These are phyloP conservation scores for Fusarium fujikuroi DNA, from an alignment of 2,329 filamentous ascomycete genomes.

Conservation along the genomic window DNA sequence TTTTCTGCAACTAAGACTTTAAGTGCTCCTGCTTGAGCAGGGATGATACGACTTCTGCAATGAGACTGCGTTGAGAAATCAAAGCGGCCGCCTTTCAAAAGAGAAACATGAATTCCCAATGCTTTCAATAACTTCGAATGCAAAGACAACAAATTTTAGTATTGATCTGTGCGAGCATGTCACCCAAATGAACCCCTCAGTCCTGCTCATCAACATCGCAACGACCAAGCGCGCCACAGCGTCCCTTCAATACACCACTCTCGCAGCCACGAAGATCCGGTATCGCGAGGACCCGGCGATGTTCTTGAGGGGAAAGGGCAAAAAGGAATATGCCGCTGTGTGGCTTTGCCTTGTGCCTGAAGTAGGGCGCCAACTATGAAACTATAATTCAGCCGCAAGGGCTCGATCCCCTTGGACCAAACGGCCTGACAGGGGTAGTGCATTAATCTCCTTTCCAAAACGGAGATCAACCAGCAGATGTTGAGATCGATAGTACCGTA, in stretches of 20 bases:
- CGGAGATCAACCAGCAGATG: slow-evolving; percentile 1
- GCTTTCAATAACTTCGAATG: rapidly evolving
- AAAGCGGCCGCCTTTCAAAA: neutral
- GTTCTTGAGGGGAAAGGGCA: too few species aligned
- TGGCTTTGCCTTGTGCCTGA: slow-evolving; percentile 21
- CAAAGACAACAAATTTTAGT: neutral
- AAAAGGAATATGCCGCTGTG: neutral
- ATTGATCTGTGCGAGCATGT: neutral
- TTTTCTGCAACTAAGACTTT: neutral
- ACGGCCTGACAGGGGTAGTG: neutral
- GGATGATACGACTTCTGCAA: neutral
- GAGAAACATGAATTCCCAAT: rapidly evolving
- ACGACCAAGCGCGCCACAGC: neutral
- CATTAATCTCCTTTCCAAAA: slow-evolving; percentile 12
- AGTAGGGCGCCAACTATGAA: slow-evolving; percentile 10
- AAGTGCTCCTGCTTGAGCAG: neutral
- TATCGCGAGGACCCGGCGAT: neutral
- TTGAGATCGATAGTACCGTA: neutral
- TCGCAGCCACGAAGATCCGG: neutral
- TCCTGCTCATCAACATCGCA: neutral
- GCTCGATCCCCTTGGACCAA: neutral
- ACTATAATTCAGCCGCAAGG: slow-evolving; percentile 24
- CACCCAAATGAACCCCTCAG: neutral
- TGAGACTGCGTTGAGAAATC: rapidly evolving
- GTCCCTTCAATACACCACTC: neutral